phyloP scores from a whole-genome alignment of 805 yeast species.

The Millerozyma miso region DNA sequence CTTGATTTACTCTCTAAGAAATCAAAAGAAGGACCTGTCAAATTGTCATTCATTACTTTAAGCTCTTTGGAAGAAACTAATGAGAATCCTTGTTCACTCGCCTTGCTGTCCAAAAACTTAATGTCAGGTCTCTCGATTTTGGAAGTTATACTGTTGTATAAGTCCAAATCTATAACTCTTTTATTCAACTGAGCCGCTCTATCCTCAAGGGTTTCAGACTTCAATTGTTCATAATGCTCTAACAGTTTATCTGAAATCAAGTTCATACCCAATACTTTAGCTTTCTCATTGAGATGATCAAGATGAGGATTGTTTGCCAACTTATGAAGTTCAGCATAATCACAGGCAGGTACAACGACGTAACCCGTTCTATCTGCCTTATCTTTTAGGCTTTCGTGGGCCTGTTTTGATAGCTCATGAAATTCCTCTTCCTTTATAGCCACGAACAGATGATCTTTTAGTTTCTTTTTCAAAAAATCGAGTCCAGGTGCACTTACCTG shows the following conservation, averaged over 20 bases:
- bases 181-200: not conserved
- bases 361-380: slow-evolving; percentile 2
- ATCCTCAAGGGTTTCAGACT: not conserved
- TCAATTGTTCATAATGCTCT: not conserved
- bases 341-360: slow-evolving; percentile 3
- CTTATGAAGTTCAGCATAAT: not conserved
- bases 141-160: not conserved
- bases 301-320: slow-evolving; percentile 18
- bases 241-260: not conserved
- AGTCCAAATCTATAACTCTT: not conserved
- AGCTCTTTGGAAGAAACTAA: slow-evolving; percentile 9
- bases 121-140: slow-evolving; percentile 19
- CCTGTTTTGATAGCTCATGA: slow-evolving; percentile 5
- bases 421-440: slow-evolving; percentile 1
- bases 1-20: slow-evolving; percentile 22
- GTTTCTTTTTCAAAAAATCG: not conserved
- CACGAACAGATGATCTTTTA: not conserved
- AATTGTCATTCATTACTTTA: not conserved
- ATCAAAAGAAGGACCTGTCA: slow-evolving; percentile 13
- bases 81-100: not conserved
- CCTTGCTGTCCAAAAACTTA: slow-evolving; percentile 16
- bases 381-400: slow-evolving; percentile 6
- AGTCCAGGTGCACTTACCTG: slow-evolving; percentile 10
- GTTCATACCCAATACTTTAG: slow-evolving; percentile 8
- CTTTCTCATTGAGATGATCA: slow-evolving; percentile 19